These are phyloP conservation scores for Sporothrix pallida DNA, from an alignment of 2,329 filamentous ascomycete species.

Conservation along the genomic window DNA sequence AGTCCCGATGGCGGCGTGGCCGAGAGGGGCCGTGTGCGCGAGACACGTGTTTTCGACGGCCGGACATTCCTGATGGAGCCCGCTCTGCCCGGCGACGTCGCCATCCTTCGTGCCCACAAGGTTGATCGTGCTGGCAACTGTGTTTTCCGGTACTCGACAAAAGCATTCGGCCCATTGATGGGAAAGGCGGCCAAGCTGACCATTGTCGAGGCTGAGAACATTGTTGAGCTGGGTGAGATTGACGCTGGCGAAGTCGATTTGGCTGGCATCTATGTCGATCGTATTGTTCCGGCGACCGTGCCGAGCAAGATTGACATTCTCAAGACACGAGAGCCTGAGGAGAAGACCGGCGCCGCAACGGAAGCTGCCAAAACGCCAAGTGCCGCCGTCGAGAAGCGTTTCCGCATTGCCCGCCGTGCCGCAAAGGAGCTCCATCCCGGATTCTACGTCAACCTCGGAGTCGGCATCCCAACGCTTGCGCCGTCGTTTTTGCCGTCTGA, in stretches of 20 bases:
- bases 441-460: slow-evolving; percentile 80
- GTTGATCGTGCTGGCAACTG: slow-evolving; percentile 79
- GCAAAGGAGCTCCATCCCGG: slow-evolving; percentile 82
- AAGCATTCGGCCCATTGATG: slow-evolving; percentile 77
- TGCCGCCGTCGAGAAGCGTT: slow-evolving; percentile 52
- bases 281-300: slow-evolving; percentile 75
- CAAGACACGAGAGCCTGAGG: slow-evolving; percentile 2
- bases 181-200: slow-evolving; percentile 78
- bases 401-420: slow-evolving; percentile 76
- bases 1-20: slow-evolving; percentile 64
- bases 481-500: slow-evolving; percentile 73
- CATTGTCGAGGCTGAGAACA: slow-evolving; percentile 85
- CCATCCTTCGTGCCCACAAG: slow-evolving; percentile 77
- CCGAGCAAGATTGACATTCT: slow-evolving; percentile 70
- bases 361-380: background rate
- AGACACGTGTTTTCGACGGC: slow-evolving; percentile 75
- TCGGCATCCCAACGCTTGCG: slow-evolving; percentile 86
- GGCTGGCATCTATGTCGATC: slow-evolving; percentile 81
- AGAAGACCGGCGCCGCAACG: background rate
- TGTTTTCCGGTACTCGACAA: slow-evolving; percentile 78
- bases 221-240: slow-evolving; percentile 76
- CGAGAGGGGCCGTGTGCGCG: slow-evolving; percentile 68
- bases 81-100: slow-evolving; percentile 75
- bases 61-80: slow-evolving; percentile 79
- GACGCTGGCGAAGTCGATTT: slow-evolving; percentile 77